Evolutionary conservation across 225 moss, liverwort and hornwort species (phyloP), one percentile per base, ranked within the genome.

Genomic region (Climacium dendroides): DNA sequence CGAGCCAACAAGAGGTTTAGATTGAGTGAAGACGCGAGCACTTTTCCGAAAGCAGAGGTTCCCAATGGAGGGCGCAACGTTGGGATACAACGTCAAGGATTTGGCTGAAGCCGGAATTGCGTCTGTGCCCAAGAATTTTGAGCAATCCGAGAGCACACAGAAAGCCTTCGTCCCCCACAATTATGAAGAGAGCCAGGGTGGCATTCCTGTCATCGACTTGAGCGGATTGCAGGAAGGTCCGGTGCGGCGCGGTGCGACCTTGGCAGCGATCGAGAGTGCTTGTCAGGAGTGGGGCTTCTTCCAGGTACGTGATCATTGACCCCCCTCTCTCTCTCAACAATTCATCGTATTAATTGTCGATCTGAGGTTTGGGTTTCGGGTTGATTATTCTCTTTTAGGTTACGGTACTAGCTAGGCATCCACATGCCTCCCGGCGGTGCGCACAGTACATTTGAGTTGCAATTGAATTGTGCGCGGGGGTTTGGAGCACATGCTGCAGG

Each of bases 281-380:
- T 91, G 88, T 30, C 72, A 90, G 52, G 89, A 91, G 37, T 93
- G 91, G 91, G 91, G 91, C 20, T 91, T 93, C 85, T 93, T 93
- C 74, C 93, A 93, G 87, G 93, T 88, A 28, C 37, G 6, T n/a
- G 66, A 50, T 19, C 37, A 16, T 18, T 28, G 1, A 35, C 2
- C 67, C 19, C 9, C 25, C 65, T 65, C 64, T 66, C 47, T 30
- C 63, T 43, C 48, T 9, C 34, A 17, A 52, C 8, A 47, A 30
- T 34, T 32, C 45, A 34, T 73, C 43, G 47, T 25, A 9, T 11
- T 11, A 45, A 45, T 83, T 6, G 19, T 60, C 30, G 57, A 41
- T 58, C 57, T 58, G 39, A 70, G 83, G 29, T 53, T 83, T 83
- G 53, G 69, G 41, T 30, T 35, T 25, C 35, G 48, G 22, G 20